Conservation (phyloP, 495 filamentous ascomycete genomes). For the Tirmania nivea region DNA sequence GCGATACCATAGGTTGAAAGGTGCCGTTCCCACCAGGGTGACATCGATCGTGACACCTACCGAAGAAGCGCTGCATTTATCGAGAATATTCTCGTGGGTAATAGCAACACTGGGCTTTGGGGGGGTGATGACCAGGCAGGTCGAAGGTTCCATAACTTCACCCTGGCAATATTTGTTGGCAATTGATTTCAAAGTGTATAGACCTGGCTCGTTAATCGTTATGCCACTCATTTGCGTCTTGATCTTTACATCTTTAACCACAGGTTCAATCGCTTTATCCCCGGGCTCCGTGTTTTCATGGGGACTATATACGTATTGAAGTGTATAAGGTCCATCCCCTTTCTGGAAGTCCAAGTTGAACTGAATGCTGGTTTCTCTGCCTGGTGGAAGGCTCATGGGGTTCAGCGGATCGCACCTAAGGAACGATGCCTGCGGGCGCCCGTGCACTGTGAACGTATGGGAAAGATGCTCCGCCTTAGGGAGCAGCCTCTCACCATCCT, state of each 20-base stretch:
- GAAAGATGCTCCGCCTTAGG: conserved; percentile 40
- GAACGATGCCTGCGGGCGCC: conserved; percentile 53
- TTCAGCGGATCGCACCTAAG: conserved; percentile 51
- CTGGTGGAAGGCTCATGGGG: conserved; percentile 63
- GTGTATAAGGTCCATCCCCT: conserved; percentile 31
- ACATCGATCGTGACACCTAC: conserved; percentile 74
- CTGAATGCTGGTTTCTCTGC: conserved; percentile 44
- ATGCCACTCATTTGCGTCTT: conserved; percentile 30
- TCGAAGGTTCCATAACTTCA: conserved; percentile 76
- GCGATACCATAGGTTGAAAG: conserved; percentile 56
- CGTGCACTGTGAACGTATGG: conserved; percentile 64
- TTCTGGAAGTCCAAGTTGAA: conserved; percentile 44
- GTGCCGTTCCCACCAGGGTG: conserved; percentile 73
- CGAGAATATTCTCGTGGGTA: conserved; percentile 54
- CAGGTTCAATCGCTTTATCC: conserved; percentile 35
- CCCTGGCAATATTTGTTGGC: conserved; percentile 61
- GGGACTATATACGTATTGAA: conserved; percentile 49
- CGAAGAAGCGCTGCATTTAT: conserved; percentile 84
- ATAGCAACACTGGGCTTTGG: conserved; percentile 62
- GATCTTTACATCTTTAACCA: conserved; percentile 29
- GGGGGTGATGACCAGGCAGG: conserved; percentile 73
- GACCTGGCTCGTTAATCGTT: conserved; percentile 48
- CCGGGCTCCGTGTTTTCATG: conserved; percentile 35
- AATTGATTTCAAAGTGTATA: conserved; percentile 64
- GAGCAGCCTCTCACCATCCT: conserved; percentile 38